Conservation (phyloP, 176 grass and related monocot genomes). For the Secale cereale region DNA sequence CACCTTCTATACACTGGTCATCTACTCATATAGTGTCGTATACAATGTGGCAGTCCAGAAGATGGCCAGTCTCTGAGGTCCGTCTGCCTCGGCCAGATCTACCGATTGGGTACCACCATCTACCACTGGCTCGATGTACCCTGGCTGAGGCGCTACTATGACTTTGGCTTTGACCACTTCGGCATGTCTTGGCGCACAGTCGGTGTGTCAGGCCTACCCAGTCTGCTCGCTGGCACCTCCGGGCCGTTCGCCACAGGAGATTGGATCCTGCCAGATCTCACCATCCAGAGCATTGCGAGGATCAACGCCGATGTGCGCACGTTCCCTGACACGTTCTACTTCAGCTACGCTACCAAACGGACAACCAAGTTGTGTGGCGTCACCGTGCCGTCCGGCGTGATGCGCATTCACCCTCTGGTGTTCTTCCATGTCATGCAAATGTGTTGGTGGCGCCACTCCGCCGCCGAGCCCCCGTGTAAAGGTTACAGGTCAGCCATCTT, state of each 20-base stretch:
- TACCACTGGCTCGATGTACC: conserved; percentile 73
- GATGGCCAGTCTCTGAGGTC: conserved; percentile 42
- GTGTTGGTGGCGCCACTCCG: conserved; percentile 51
- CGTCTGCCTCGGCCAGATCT: conserved; percentile 54
- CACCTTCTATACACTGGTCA: not conserved
- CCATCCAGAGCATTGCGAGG: conserved; percentile 48
- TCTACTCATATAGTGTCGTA: not conserved
- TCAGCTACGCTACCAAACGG: conserved; percentile 67
- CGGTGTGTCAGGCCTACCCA: not conserved
- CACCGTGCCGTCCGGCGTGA: conserved; percentile 45
- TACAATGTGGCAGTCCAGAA: conserved; percentile 8
- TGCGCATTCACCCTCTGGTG: conserved; percentile 54
- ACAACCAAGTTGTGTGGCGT: conserved; percentile 27
- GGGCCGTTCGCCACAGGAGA: conserved; percentile 73
- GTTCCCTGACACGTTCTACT: conserved; percentile 73
- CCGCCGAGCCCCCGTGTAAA: conserved; percentile 35
- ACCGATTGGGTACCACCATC: conserved; percentile 38
- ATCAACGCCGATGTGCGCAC: conserved; percentile 44
- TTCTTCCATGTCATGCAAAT: conserved; percentile 66
- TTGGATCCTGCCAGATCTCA: conserved; percentile 80
- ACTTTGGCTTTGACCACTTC: conserved; percentile 81
- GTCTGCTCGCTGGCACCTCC: not conserved
- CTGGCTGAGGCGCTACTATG: conserved; percentile 71
- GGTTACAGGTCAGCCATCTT: conserved; percentile 40
- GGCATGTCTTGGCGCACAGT: conserved; percentile 34